These are phyloP conservation scores for Scutellospora calospora DNA, from an alignment of 371 early-diverging fungal genomes.

Conservation along the genomic window DNA sequence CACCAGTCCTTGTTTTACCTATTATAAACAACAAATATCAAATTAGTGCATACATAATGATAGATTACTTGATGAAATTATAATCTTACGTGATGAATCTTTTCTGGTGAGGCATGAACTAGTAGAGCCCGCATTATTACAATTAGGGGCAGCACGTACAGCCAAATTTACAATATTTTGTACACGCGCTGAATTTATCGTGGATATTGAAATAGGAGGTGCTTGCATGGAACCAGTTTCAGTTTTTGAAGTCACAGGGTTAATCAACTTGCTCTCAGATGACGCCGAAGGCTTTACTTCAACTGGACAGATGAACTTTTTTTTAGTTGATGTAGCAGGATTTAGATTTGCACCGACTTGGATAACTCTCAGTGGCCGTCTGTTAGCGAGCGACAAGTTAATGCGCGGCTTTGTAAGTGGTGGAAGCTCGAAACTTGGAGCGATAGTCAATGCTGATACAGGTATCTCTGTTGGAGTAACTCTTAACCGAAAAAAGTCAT, in stretches of 20 bases:
- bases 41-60: background rate
- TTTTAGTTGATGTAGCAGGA: background rate
- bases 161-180: too few species aligned
- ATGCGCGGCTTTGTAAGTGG: background rate
- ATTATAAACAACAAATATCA: background rate
- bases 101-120: too few species aligned
- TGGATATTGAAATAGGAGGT: too few species aligned
- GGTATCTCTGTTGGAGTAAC: constrained; percentile 55
- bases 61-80: background rate
- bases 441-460: constrained; percentile 44
- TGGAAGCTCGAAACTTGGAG: constrained; percentile 49
- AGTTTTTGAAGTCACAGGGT: too few species aligned
- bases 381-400: background rate
- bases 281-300: too few species aligned
- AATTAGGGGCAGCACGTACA: too few species aligned
- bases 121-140: too few species aligned
- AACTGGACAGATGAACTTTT: too few species aligned
- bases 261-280: too few species aligned
- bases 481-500: constrained; percentile 59
- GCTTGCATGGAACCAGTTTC: too few species aligned
- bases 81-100: background rate
- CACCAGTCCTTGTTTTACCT: background rate
- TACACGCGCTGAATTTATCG: too few species aligned
- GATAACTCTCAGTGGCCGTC: background rate
- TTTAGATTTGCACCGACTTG: background rate